Conservation (phyloP, 108 stramenopile genomes). For the Cylindrotheca fusiformis region DNA sequence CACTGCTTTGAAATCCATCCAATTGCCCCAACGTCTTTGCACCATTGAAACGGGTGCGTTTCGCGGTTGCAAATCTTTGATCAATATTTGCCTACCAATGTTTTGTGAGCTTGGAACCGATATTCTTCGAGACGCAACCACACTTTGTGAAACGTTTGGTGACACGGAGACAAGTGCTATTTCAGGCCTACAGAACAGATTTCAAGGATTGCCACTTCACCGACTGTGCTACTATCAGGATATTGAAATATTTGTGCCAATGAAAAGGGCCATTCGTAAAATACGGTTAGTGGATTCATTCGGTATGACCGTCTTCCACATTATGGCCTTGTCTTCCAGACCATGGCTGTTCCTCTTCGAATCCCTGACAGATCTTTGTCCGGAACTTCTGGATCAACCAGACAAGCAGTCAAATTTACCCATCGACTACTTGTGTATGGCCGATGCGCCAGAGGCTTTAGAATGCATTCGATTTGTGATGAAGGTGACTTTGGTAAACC, state of each 20-base stretch:
- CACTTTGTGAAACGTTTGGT: background rate
- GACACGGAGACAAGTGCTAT: background rate
- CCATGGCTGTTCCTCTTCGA: no score
- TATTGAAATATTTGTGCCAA: no score
- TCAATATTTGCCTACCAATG: background rate
- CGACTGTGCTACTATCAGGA: background rate
- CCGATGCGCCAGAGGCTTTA: background rate
- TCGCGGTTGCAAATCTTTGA: background rate
- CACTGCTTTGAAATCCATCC: background rate
- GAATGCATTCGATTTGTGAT: background rate
- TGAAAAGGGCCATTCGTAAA: no score
- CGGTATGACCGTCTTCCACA: no score
- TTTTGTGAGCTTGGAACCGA: background rate
- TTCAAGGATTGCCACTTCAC: background rate
- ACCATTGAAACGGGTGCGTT: background rate
- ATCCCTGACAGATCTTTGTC: no score
- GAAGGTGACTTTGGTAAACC: background rate
- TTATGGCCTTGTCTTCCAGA: no score
- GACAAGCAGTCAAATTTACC: no score
- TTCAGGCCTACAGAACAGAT: background rate
- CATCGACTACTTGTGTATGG: background rate
- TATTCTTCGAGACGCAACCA: background rate
- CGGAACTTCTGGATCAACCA: no score
- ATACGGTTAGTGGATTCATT: no score
- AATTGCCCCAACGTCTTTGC: background rate